These are phyloP conservation scores for Skeletonema grethae DNA, from an alignment of 108 stramenopile genomes.

Conservation along the genomic window DNA sequence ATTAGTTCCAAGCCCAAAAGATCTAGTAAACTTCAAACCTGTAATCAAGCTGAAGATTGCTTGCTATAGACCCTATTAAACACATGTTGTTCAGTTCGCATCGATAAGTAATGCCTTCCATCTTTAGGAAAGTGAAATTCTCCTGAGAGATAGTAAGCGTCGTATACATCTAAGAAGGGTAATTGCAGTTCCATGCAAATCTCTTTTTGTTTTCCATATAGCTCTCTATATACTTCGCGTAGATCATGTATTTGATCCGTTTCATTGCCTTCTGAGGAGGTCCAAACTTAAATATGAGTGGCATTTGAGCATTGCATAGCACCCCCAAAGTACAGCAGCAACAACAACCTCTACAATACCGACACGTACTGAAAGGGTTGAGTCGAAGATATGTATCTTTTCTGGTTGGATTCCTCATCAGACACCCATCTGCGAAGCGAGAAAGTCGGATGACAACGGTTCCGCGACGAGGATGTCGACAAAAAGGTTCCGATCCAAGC, in stretches of 20 bases:
- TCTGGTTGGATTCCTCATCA: too few relatives aligned
- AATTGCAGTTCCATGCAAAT: constrained; percentile 31
- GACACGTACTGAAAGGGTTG: too few relatives aligned
- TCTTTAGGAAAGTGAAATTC: constrained; percentile 37
- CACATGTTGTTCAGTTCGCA: constrained; percentile 36
- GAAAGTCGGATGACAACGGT: too few relatives aligned
- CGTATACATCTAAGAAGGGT: constrained; percentile 37
- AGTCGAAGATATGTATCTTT: too few relatives aligned
- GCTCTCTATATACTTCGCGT: constrained; percentile 22
- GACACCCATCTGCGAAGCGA: too few relatives aligned
- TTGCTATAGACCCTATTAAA: constrained; percentile 5
- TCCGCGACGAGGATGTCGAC: too few relatives aligned
- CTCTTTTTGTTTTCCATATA: constrained; percentile 20
- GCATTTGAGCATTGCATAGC: too few relatives aligned
- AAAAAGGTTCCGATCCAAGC: too few relatives aligned
- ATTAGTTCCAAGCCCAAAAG: too few relatives aligned
- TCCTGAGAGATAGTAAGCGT: constrained; percentile 46
- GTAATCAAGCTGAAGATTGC: not conserved
- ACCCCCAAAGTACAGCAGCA: too few relatives aligned
- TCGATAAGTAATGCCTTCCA: constrained; percentile 48
- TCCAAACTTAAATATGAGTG: too few relatives aligned
- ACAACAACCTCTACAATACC: too few relatives aligned
- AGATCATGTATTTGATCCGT: constrained; percentile 37
- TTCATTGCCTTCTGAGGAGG: constrained; percentile 33
- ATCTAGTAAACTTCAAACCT: not conserved